Evolutionary conservation across 1,139 yeast genomes (phyloP).

Genomic region (Casaregolazyma lundiana): DNA sequence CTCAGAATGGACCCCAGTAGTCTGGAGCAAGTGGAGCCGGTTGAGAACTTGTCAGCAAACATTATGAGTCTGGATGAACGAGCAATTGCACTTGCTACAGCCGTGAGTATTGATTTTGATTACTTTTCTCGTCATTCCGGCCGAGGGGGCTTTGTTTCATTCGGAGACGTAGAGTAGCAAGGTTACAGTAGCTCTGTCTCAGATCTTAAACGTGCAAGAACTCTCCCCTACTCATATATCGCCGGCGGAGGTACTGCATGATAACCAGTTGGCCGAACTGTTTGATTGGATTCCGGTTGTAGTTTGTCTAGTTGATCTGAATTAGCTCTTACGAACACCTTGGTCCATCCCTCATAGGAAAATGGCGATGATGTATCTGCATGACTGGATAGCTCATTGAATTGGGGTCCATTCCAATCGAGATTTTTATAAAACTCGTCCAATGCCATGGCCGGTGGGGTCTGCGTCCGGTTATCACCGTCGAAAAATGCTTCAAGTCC

Average conservation of each 20-base stretch:
- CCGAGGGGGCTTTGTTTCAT: slow-evolving; percentile 33
- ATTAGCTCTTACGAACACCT: slow-evolving; percentile 14
- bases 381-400: slow-evolving; percentile 10
- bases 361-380: slow-evolving; percentile 8
- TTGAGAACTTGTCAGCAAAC: slow-evolving; percentile 24
- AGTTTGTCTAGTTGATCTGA: slow-evolving; percentile 7
- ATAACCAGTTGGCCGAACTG: neutral
- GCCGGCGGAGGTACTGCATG: slow-evolving; percentile 11
- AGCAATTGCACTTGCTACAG: slow-evolving; percentile 79
- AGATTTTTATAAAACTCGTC: slow-evolving; percentile 15
- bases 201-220: neutral
- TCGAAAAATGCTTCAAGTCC: no score
- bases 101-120: slow-evolving; percentile 90
- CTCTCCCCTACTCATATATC: slow-evolving; percentile 1
- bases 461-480: no score
- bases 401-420: slow-evolving; percentile 13
- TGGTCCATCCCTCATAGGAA: slow-evolving; percentile 26
- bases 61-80: slow-evolving; percentile 69
- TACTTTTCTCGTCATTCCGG: slow-evolving; percentile 82
- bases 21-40: slow-evolving; percentile 35
- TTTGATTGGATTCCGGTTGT: neutral
- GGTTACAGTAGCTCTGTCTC: neutral
- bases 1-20: slow-evolving; percentile 74
- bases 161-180: slow-evolving; percentile 35
- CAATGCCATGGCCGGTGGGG: slow-evolving; percentile 16